Evolutionary conservation across 2,329 filamentous ascomycete genomes (phyloP).

Genomic region (Venturia effusa): DNA sequence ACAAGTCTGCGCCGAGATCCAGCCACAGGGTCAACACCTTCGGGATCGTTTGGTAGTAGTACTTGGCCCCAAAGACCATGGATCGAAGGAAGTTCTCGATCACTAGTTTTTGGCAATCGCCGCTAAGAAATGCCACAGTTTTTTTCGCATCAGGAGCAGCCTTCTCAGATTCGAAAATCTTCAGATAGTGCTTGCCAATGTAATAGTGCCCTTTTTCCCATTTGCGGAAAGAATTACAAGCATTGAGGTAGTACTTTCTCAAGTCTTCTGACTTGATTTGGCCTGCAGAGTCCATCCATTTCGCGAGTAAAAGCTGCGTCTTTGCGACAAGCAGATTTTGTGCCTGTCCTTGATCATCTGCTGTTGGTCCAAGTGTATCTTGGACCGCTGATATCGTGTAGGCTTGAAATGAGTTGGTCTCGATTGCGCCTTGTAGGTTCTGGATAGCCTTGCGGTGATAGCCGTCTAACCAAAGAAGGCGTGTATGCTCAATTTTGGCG

Average conservation of each 20-base stretch:
- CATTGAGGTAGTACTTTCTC: conserved; percentile 71
- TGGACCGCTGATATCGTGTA: conserved; percentile 23
- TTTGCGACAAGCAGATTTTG: conserved; percentile 58
- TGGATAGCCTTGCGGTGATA: conserved; percentile 93
- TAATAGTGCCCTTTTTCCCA: conserved; percentile 99
- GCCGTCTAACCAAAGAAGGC: conserved; percentile 84
- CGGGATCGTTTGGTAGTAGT: conserved; percentile 88
- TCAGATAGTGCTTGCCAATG: conserved; percentile 93
- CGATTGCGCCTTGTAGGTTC: conserved; percentile 75
- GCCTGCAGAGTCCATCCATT: conserved; percentile 93
- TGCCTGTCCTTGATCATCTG: conserved; percentile 25
- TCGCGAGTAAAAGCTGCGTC: conserved; percentile 80
- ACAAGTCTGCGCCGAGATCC: conserved; percentile 70
- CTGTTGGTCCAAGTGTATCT: conserved; percentile 25
- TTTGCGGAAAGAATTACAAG: conserved; percentile 53
- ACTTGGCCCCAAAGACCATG: conserved; percentile 81
- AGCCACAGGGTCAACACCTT: conserved; percentile 90
- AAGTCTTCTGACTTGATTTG: conserved; percentile 79
- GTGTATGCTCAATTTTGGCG: conserved; percentile 87
- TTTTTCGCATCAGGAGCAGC: conserved; percentile 65
- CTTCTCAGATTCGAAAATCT: conserved; percentile 83
- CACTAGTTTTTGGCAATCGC: conserved; percentile 77
- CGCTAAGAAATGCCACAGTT: conserved; percentile 45
- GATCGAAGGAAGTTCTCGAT: conserved; percentile 90
- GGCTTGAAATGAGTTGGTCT: conserved; percentile 60